phyloP scores from a whole-genome alignment of 169 alveolate genomes.

The Plasmodium blacklocki region DNA sequence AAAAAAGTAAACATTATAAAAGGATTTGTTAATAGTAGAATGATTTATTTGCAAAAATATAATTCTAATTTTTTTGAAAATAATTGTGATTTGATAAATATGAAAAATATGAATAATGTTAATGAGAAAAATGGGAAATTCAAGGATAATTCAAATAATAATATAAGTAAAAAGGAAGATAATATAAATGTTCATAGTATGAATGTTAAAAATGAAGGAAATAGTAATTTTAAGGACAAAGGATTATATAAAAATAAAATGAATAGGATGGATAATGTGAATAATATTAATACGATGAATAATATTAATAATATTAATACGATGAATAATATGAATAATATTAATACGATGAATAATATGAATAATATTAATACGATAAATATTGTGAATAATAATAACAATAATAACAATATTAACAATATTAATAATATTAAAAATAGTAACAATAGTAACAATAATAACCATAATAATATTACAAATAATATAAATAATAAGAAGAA shows the following conservation, averaged over 20 bases:
- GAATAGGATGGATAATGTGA: background rate
- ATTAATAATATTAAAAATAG: no score
- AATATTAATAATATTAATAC: background rate
- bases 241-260: background rate
- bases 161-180: background rate
- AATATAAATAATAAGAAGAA: background rate
- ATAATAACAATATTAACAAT: no score
- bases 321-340: no score
- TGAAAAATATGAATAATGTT: constrained; percentile 1
- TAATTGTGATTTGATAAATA: background rate
- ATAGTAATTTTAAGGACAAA: background rate
- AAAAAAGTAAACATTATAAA: constrained; percentile 10
- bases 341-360: no score
- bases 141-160: background rate
- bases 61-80: constrained; percentile 35
- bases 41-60: constrained; percentile 24
- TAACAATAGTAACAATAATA: no score
- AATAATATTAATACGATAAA: background rate
- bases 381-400: no score
- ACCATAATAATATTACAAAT: no score
- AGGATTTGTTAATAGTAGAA: constrained; percentile 24
- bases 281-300: background rate
- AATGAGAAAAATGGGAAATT: background rate
- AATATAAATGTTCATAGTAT: no score
- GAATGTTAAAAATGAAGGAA: background rate